phyloP scores from a whole-genome alignment of 208 protist genomes.

The Trypanosoma congolense region DNA sequence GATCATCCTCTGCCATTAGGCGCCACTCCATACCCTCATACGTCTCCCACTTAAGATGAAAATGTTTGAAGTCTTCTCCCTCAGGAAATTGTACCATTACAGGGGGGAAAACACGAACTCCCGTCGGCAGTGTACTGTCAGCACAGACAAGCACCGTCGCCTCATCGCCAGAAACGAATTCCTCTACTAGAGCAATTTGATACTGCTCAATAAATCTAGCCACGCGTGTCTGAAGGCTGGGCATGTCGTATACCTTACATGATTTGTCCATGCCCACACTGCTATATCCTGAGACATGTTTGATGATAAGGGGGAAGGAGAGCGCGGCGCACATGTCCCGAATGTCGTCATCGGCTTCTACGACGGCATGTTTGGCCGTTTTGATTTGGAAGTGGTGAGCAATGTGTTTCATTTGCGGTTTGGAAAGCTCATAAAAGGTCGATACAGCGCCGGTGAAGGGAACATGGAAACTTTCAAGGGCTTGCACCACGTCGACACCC shows the following conservation, averaged over 20 bases:
- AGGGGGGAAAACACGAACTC: conserved; percentile 77
- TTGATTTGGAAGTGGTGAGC: conserved; percentile 73
- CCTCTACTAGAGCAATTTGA: conserved; percentile 81
- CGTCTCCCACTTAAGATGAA: conserved; percentile 86
- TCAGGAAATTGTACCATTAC: conserved; percentile 74
- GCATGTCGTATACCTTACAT: conserved; percentile 74
- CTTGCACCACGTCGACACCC: conserved; percentile 78
- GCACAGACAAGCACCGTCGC: conserved; percentile 77
- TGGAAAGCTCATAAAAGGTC: conserved; percentile 87
- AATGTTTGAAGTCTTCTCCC: conserved; percentile 90
- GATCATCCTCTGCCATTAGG: conserved; percentile 53
- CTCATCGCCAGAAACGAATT: conserved; percentile 87
- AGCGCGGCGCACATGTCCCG: conserved; percentile 33
- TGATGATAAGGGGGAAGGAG: conserved; percentile 79
- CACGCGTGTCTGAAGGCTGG: conserved; percentile 44
- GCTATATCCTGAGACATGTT: conserved; percentile 88
- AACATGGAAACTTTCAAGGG: conserved; percentile 86
- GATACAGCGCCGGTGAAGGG: conserved; percentile 86
- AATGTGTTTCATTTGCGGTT: conserved; percentile 88
- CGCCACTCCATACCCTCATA: conserved; percentile 88
- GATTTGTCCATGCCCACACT: conserved; percentile 87
- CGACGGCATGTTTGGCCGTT: conserved; percentile 55
- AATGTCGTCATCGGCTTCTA: conserved; percentile 56
- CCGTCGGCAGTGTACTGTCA: conserved; percentile 59
- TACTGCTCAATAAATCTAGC: conserved; percentile 68